Evolutionary conservation across 192 early-diverging fungal species (phyloP).

Genomic region (Radiomyces spectabilis): DNA sequence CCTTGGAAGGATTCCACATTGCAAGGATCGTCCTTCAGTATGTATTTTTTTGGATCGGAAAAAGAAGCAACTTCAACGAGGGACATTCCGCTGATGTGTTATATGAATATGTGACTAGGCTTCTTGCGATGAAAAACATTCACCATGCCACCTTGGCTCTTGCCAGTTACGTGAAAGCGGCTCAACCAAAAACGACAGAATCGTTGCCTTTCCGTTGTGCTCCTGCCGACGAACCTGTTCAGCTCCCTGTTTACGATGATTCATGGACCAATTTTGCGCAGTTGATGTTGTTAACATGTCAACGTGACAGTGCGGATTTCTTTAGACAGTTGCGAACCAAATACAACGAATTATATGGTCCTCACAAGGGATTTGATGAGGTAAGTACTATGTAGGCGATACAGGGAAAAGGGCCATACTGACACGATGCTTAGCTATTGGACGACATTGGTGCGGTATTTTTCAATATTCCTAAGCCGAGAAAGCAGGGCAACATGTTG

Average conservation of each 20-base stretch:
- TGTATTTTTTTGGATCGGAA: conserved; percentile 21
- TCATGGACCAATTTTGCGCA: conserved; percentile 59
- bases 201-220: conserved; percentile 20
- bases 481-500: conserved; percentile 38
- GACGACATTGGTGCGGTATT: conserved; percentile 39
- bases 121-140: conserved; percentile 37
- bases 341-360: conserved; percentile 13
- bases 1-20: conserved; percentile 71
- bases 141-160: conserved; percentile 33
- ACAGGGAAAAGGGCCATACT: no score
- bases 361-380: conserved; percentile 30
- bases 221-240: conserved; percentile 37
- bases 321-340: conserved; percentile 23
- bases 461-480: conserved; percentile 38
- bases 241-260: conserved; percentile 27
- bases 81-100: no score
- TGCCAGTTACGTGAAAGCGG: conserved; percentile 24
- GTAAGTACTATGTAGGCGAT: no score
- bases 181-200: conserved; percentile 15
- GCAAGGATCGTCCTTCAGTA: conserved; percentile 79
- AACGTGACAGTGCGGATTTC: conserved; percentile 49
- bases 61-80: no score
- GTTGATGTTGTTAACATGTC: conserved; percentile 55
- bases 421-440: no score
- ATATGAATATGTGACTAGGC: conserved; percentile 8